phyloP scores from a whole-genome alignment of 1,284 basidiomycete species.

The Cryptococcus sp. region DNA sequence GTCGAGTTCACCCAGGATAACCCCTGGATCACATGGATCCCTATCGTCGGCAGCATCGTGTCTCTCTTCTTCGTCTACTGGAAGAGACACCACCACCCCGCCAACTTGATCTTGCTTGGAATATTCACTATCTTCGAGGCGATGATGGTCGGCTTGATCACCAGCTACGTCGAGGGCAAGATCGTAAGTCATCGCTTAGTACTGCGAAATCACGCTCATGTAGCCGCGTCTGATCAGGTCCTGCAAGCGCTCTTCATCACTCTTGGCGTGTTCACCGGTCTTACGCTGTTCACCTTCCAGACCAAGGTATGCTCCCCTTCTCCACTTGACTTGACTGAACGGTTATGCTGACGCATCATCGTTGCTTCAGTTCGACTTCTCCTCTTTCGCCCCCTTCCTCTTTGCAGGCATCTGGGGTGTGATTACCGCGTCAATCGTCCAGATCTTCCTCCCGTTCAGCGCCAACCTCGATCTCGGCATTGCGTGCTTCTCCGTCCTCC shows the following conservation, averaged over 20 bases:
- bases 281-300: slow-evolving; percentile 59
- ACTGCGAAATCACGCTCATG: too few species aligned
- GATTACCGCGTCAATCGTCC: slow-evolving; percentile 44
- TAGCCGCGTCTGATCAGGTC: slow-evolving; percentile 39
- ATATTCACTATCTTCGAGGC: slow-evolving; percentile 57
- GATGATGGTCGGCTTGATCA: slow-evolving; percentile 55
- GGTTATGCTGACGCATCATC: background rate
- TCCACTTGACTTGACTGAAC: background rate
- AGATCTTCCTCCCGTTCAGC: slow-evolving; percentile 53
- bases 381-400: slow-evolving; percentile 48
- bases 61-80: slow-evolving; percentile 48
- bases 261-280: slow-evolving; percentile 58
- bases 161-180: slow-evolving; percentile 47
- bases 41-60: slow-evolving; percentile 48
- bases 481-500: slow-evolving; percentile 46
- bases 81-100: slow-evolving; percentile 52
- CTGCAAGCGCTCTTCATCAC: slow-evolving; percentile 60
- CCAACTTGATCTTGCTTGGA: slow-evolving; percentile 58
- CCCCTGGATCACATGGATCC: slow-evolving; percentile 49
- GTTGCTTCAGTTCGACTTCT: slow-evolving; percentile 47
- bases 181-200: slow-evolving; percentile 37
- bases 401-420: slow-evolving; percentile 51
- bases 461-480: slow-evolving; percentile 49
- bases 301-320: slow-evolving; percentile 45
- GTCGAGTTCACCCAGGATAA: slow-evolving; percentile 45